Evolutionary conservation across 192 early-diverging fungal genomes (phyloP), one percentile per base, ranked within the genome.

Genomic region (Chytriomyces sp.): DNA sequence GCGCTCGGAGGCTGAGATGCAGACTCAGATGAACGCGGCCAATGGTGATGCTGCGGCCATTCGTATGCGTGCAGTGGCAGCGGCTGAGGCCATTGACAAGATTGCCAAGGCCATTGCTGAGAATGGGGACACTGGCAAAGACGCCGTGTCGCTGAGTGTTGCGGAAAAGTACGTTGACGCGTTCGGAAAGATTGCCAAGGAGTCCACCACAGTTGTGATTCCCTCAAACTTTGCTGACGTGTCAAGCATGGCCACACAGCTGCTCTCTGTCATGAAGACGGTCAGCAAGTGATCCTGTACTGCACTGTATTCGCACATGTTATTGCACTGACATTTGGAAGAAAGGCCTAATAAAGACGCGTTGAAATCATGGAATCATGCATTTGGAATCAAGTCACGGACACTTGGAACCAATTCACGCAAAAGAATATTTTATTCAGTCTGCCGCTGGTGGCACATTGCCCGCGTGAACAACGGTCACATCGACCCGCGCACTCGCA

Each of bases 101-200:
- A 92, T 98, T 35, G 91, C 94, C 0, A 67, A 80, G n/a, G 93
- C 96, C 28, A 95, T 98, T 74, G 9, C 45, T 5, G 20, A 9
- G 8, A 77, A 83, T 26, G 84, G 81, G 16, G n/a, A 50, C 48
- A 46, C 24, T 50, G 95, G 95, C 26, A 86, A 90, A 69, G 88
- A 96, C 66, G 96, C 97, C 0, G 93, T 96, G 0, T 87, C 93
- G 3, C 85, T 98, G 77, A 91, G 91, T 20, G 91, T 98, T 16
- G 97, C 97, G 23, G 96, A 98, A 79, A 94, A 96, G 84, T 98
- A 97, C 78, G 94, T 98, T 50, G 94, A 96, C 47, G 93, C 94
- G 5, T 97, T 97, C 83, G 93, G 90, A 16, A 83, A 89, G 72
- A 86, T 98, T 64, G 97, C 97, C 47, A 98, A 98, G 84, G 90